phyloP scores from a whole-genome alignment of 495 filamentous ascomycete genomes.

The Tuber calosporum region DNA sequence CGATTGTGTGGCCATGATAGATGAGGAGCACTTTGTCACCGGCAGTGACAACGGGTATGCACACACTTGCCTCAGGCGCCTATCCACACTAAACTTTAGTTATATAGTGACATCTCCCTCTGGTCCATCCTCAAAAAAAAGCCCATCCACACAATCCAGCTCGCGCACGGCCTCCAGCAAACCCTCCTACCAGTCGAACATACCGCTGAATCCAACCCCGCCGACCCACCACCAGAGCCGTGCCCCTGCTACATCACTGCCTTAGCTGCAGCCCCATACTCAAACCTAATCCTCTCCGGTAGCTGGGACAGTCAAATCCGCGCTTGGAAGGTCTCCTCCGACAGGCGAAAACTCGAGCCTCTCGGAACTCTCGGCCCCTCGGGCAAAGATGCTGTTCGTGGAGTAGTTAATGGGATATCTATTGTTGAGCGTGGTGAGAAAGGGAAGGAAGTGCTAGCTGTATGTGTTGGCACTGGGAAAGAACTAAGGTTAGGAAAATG shows the following conservation, averaged over 20 bases:
- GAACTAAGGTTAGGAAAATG: constrained; percentile 77
- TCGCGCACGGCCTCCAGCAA: constrained; percentile 76
- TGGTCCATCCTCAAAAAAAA: constrained; percentile 95
- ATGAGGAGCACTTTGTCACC: constrained; percentile 84
- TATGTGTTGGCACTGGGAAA: constrained; percentile 77
- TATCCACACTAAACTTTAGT: constrained; percentile 5
- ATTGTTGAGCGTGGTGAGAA: constrained; percentile 70
- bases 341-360: constrained; percentile 69
- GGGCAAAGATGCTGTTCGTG: constrained; percentile 51
- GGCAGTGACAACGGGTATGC: constrained; percentile 76
- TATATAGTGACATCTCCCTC: constrained; percentile 54
- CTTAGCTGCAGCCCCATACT: constrained; percentile 72
- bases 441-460: constrained; percentile 63
- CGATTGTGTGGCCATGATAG: constrained; percentile 80
- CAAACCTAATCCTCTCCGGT: constrained; percentile 77
- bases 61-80: neutral
- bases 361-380: constrained; percentile 58
- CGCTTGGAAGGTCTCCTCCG: constrained; percentile 74
- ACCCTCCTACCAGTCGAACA: constrained; percentile 57
- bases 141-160: constrained; percentile 66
- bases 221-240: constrained; percentile 54
- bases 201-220: constrained; percentile 60
- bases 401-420: constrained; percentile 77
- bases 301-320: constrained; percentile 88
- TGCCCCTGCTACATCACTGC: constrained; percentile 87